phyloP scores from a whole-genome alignment of 352 stramenopile genomes.

The Globisporangium canariense region DNA sequence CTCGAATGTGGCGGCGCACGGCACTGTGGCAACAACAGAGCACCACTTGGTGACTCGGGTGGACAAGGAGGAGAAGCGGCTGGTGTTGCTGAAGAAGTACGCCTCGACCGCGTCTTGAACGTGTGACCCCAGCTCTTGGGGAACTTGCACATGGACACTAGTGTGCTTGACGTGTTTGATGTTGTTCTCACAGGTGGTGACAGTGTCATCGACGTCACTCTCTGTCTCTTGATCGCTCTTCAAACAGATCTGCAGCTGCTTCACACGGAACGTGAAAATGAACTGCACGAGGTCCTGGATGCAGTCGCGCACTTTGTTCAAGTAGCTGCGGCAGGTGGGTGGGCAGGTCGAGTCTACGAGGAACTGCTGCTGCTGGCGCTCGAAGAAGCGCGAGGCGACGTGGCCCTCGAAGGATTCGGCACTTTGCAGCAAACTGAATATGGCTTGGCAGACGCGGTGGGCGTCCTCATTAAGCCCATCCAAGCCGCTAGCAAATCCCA shows the following conservation, averaged over 20 bases:
- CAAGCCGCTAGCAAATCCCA: not conserved
- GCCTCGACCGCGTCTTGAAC: conserved; percentile 6
- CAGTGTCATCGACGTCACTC: not conserved
- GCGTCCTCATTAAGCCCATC: not conserved
- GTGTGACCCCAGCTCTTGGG: not conserved
- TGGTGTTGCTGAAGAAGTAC: conserved; percentile 1
- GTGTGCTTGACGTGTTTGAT: not conserved
- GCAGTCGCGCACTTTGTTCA: conserved; percentile 31
- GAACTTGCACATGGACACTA: not conserved
- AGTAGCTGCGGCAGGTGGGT: conserved; percentile 20
- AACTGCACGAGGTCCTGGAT: conserved; percentile 33
- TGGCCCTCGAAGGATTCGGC: not conserved
- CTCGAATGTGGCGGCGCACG: not conserved
- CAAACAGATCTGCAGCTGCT: conserved; percentile 10
- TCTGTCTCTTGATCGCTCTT: not conserved
- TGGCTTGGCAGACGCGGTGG: not conserved
- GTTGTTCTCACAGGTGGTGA: not conserved
- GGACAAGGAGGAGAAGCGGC: not conserved
- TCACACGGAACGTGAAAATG: conserved; percentile 28
- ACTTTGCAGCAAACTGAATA: not conserved
- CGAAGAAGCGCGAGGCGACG: conserved; percentile 2
- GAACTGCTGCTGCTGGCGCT: conserved; percentile 1
- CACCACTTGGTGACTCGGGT: conserved; percentile 3
- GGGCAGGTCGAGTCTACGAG: not conserved
- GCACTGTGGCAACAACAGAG: not conserved